phyloP scores from a whole-genome alignment of 768 basidiomycete genomes.

The Podaxis sp. region DNA sequence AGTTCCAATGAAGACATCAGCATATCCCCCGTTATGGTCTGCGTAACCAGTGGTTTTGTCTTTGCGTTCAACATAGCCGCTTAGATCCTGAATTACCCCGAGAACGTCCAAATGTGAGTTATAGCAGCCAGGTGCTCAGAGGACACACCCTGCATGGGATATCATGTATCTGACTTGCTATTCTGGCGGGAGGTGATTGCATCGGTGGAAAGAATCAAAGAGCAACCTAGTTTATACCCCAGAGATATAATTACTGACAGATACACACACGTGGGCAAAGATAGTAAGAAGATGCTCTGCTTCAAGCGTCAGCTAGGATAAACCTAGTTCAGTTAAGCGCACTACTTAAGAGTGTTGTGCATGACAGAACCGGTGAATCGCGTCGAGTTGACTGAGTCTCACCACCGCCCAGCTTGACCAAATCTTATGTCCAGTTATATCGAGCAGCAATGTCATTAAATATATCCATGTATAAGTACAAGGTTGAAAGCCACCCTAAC shows the following conservation, averaged over 20 bases:
- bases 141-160: background rate
- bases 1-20: background rate
- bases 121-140: background rate
- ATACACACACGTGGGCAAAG: too few species aligned
- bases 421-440: too few species aligned
- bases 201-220: background rate
- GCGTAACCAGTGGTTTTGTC: background rate
- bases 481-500: too few species aligned
- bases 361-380: too few species aligned
- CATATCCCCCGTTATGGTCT: background rate
- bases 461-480: too few species aligned
- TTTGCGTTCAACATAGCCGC: background rate
- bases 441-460: too few species aligned
- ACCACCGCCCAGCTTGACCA: too few species aligned
- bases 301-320: too few species aligned
- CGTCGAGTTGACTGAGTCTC: too few species aligned
- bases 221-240: background rate
- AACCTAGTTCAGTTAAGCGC: too few species aligned
- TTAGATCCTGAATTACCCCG: background rate
- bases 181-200: background rate
- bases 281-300: too few species aligned
- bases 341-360: too few species aligned
- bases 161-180: background rate
- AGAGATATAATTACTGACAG: background rate
- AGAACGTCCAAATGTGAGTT: background rate